phyloP scores from a whole-genome alignment of 441 rosid species.

The Populus tomentosa region DNA sequence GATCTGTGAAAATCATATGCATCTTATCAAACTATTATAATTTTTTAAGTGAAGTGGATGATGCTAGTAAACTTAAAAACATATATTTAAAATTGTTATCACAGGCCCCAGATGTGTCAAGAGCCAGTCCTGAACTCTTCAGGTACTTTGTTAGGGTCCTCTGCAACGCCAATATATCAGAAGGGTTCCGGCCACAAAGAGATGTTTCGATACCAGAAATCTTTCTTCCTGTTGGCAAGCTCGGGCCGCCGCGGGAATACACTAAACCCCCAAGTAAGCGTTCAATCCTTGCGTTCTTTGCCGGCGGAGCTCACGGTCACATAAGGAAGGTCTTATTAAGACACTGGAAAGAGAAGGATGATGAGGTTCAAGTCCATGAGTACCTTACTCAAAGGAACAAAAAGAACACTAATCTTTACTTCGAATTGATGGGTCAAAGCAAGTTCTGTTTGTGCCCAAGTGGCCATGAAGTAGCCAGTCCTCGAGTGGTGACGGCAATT shows the following conservation, averaged over 20 bases:
- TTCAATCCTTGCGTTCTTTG: slow-evolving; percentile 46
- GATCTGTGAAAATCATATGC: too few relatives aligned
- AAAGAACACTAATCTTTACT: slow-evolving; percentile 12
- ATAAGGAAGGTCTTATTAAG: slow-evolving; percentile 30
- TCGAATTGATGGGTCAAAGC: slow-evolving; percentile 30
- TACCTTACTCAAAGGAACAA: slow-evolving; percentile 25
- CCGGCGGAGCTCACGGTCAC: slow-evolving; percentile 44
- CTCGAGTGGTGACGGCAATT: slow-evolving; percentile 30
- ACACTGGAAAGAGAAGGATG: slow-evolving; percentile 40
- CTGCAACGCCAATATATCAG: slow-evolving; percentile 50
- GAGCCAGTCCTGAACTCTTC: slow-evolving; percentile 31
- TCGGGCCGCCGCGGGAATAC: slow-evolving; percentile 15
- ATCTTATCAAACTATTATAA: too few relatives aligned
- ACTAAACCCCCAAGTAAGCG: slow-evolving; percentile 23
- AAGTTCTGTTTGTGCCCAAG: slow-evolving; percentile 59
- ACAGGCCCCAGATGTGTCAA: slow-evolving; percentile 38
- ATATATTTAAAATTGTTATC: neutral
- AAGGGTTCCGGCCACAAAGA: slow-evolving; percentile 38
- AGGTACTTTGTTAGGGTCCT: slow-evolving; percentile 40
- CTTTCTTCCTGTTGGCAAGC: slow-evolving; percentile 11
- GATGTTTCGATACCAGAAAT: slow-evolving; percentile 42
- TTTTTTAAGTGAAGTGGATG: too few relatives aligned
- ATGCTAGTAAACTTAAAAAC: too few relatives aligned
- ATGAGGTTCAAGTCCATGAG: slow-evolving; percentile 36
- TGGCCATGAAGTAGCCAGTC: slow-evolving; percentile 57